These are phyloP conservation scores for Geotrichum fermentans DNA, from an alignment of 1,139 yeast genomes.

Conservation along the genomic window DNA sequence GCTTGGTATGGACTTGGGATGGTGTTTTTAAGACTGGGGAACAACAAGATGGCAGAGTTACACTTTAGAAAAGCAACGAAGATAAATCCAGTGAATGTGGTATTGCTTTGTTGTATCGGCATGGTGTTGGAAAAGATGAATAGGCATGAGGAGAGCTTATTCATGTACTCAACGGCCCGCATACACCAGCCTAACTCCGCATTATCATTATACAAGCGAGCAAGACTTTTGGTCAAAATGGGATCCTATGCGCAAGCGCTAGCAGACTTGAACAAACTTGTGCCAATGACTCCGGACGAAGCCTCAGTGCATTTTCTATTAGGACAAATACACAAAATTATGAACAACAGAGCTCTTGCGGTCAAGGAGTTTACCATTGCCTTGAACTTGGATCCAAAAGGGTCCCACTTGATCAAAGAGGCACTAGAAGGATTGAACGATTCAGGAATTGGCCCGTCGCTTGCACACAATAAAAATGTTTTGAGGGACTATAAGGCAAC, in stretches of 20 bases:
- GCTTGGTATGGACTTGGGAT: constrained; percentile 96
- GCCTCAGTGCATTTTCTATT: constrained; percentile 86
- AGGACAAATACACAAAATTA: constrained; percentile 79
- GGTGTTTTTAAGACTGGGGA: constrained; percentile 86
- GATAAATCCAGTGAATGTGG: constrained; percentile 86
- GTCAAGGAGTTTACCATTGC: constrained; percentile 86
- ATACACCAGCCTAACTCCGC: constrained; percentile 82
- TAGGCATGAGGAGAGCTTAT: constrained; percentile 64
- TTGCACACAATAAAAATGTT: too few relatives aligned
- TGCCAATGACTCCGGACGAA: constrained; percentile 83
- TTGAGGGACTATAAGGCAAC: too few relatives aligned
- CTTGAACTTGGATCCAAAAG: constrained; percentile 87
- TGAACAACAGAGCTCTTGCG: constrained; percentile 71
- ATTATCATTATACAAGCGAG: constrained; percentile 82
- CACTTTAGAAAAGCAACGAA: constrained; percentile 84
- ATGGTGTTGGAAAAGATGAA: constrained; percentile 82
- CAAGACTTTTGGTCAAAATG: constrained; percentile 70
- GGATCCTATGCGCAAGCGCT: constrained; percentile 69
- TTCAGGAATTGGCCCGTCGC: too few relatives aligned
- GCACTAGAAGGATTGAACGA: constrained; percentile 57
- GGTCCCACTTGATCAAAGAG: constrained; percentile 78
- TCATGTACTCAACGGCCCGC: constrained; percentile 73
- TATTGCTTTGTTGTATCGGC: constrained; percentile 88
- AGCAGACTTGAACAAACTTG: constrained; percentile 64
- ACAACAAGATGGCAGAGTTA: constrained; percentile 74